phyloP scores from a whole-genome alignment of 2,329 filamentous ascomycete genomes.

The Curvularia hawaiiensis region DNA sequence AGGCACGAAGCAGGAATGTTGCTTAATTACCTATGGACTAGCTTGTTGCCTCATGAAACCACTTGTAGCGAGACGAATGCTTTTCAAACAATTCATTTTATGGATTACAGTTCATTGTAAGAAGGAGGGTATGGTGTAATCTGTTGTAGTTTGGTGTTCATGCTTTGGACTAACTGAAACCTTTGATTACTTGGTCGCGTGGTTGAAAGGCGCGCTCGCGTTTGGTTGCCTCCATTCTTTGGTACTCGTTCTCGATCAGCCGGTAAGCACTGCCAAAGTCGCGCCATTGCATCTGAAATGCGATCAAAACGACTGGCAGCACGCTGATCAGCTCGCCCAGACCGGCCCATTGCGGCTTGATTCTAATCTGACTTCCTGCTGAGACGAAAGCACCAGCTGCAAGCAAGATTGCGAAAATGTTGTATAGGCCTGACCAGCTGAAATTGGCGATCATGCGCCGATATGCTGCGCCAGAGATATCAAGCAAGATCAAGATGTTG shows the following conservation, averaged over 20 bases:
- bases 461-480: constrained; percentile 54
- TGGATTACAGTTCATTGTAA: neutral
- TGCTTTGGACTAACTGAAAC: neutral
- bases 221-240: constrained; percentile 11
- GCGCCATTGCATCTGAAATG: constrained; percentile 55
- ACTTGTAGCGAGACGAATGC: neutral
- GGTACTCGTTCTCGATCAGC: constrained; percentile 21
- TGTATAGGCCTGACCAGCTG: constrained; percentile 72
- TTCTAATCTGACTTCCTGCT: constrained; percentile 47
- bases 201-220: constrained; percentile 4
- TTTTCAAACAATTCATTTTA: neutral
- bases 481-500: constrained; percentile 64
- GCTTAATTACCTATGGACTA: neutral
- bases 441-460: constrained; percentile 66
- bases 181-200: neutral
- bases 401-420: constrained; percentile 69
- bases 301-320: constrained; percentile 68
- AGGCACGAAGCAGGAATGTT: neutral
- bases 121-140: neutral
- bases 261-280: constrained; percentile 32
- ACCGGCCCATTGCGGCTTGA: constrained; percentile 68
- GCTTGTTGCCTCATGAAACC: neutral
- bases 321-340: constrained; percentile 77
- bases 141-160: neutral
- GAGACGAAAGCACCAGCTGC: constrained; percentile 62